Evolutionary conservation across 2,329 filamentous ascomycete species (phyloP).

Genomic region (Talaromyces sp.): DNA sequence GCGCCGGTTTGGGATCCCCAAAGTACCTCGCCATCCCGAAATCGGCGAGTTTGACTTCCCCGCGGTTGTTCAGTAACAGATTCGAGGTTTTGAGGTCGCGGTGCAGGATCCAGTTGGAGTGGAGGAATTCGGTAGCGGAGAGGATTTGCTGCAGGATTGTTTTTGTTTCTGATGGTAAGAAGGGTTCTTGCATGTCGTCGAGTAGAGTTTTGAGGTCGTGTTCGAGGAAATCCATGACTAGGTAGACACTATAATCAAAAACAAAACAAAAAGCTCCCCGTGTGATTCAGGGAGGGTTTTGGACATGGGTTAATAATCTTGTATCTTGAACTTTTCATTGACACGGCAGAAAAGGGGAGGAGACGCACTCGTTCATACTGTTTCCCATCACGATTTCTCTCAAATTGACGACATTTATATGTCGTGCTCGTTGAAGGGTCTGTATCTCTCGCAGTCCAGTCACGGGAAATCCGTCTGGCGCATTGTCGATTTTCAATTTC

Average conservation of each 20-base stretch:
- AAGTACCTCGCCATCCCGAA: conserved; percentile 97
- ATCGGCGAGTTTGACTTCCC: conserved; percentile 91
- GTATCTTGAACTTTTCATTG: conserved; percentile 40
- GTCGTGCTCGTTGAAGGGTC: conserved; percentile 75
- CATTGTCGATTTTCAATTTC: conserved; percentile 81
- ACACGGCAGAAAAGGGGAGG: background rate
- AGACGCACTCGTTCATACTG: conserved; percentile 55
- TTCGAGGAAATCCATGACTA: conserved; percentile 96
- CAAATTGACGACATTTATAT: conserved; percentile 78
- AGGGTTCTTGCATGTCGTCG: conserved; percentile 91
- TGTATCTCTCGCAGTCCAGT: conserved; percentile 93
- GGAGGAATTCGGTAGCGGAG: conserved; percentile 78
- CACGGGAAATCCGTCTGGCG: conserved; percentile 81
- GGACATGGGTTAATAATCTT: conserved; percentile 35
- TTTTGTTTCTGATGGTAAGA: conserved; percentile 89
- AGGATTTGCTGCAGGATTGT: conserved; percentile 81
- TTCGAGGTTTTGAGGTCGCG: conserved; percentile 93
- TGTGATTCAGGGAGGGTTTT: conserved; percentile 13
- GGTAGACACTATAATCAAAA: conserved; percentile 64
- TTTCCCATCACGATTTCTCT: conserved; percentile 81
- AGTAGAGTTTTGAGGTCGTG: conserved; percentile 93
- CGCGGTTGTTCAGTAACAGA: conserved; percentile 91
- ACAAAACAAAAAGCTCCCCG: background rate
- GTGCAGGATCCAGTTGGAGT: conserved; percentile 86
- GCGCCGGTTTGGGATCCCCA: conserved; percentile 68